phyloP scores from a whole-genome alignment of 805 yeast genomes.

The Cyberlindnera petersonii region DNA sequence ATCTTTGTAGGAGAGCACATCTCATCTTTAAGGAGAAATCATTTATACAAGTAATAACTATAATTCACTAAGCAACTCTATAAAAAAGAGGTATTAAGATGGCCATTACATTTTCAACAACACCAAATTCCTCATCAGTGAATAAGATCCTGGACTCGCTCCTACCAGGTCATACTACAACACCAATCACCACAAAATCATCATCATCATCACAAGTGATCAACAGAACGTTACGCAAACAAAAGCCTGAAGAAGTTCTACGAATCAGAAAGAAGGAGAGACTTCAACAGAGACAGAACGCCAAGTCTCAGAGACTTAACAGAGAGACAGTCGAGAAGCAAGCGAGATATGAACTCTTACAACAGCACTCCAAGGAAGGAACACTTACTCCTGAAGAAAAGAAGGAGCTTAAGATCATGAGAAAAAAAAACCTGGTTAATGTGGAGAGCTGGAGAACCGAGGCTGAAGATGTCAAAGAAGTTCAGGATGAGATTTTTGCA shows the following conservation, averaged over 20 bases:
- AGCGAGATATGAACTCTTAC: constrained; percentile 34
- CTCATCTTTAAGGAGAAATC: too few relatives aligned
- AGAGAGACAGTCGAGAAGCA: constrained; percentile 26
- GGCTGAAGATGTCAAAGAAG: constrained; percentile 38
- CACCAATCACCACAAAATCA: constrained; percentile 7
- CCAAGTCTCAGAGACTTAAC: constrained; percentile 20
- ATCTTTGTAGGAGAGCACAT: too few relatives aligned
- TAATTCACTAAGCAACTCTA: too few relatives aligned
- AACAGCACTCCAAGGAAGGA: constrained; percentile 30
- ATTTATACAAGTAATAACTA: too few relatives aligned
- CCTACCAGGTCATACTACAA: constrained; percentile 34
- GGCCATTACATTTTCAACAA: constrained; percentile 6
- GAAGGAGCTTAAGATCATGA: constrained; percentile 31
- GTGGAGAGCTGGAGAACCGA: constrained; percentile 41
- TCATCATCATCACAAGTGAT: constrained; percentile 37
- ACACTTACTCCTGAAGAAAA: constrained; percentile 33
- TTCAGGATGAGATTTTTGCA: constrained; percentile 40
- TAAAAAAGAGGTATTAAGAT: too few relatives aligned
- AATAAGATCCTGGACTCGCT: constrained; percentile 36
- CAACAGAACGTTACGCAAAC: constrained; percentile 33
- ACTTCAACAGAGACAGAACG: constrained; percentile 26
- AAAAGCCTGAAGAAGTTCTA: constrained; percentile 32
- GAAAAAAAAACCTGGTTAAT: constrained; percentile 35
- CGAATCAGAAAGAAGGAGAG: constrained; percentile 34
- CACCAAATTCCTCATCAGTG: constrained; percentile 28